Conservation (phyloP, 257 asterid species). For the Scutellaria barbata region DNA sequence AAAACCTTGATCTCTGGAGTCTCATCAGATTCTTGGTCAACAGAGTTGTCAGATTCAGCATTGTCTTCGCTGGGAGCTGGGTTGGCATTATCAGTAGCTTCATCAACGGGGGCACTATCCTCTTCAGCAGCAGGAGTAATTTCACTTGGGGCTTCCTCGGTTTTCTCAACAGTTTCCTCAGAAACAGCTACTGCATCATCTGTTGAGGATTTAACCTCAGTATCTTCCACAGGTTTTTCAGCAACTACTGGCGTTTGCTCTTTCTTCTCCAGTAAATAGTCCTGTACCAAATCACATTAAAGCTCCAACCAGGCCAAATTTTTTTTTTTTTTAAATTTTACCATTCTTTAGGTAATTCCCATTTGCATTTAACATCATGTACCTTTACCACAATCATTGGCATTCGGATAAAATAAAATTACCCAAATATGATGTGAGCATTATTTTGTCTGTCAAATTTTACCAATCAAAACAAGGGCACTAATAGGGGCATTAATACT, state of each 20-base stretch:
- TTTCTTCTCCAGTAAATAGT: conserved; percentile 68
- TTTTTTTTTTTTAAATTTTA: not conserved
- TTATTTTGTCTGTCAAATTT: not conserved
- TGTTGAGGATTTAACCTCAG: conserved; percentile 49
- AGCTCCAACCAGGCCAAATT: conserved; percentile 2
- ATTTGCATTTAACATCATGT: conserved; percentile 14
- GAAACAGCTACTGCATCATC: conserved; percentile 39
- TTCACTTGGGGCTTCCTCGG: conserved; percentile 53
- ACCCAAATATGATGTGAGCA: not conserved
- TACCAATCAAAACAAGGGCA: too few relatives aligned
- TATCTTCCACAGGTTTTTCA: conserved; percentile 52
- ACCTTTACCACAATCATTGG: conserved; percentile 12
- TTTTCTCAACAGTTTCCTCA: conserved; percentile 49
- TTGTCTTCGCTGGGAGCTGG: conserved; percentile 50
- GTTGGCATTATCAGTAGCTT: conserved; percentile 38
- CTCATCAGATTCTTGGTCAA: conserved; percentile 64
- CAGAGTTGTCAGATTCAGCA: conserved; percentile 54
- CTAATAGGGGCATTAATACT: not conserved
- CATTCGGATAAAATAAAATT: conserved; percentile 2
- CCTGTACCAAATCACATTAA: conserved; percentile 44
- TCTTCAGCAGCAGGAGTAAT: conserved; percentile 52
- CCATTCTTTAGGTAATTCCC: not conserved
- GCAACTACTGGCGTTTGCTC: conserved; percentile 40
- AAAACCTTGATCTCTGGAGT: conserved; percentile 74
- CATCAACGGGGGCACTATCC: conserved; percentile 54